Conservation (phyloP, 2,329 filamentous ascomycete species). For the Pseudogymnoascus sp. region DNA sequence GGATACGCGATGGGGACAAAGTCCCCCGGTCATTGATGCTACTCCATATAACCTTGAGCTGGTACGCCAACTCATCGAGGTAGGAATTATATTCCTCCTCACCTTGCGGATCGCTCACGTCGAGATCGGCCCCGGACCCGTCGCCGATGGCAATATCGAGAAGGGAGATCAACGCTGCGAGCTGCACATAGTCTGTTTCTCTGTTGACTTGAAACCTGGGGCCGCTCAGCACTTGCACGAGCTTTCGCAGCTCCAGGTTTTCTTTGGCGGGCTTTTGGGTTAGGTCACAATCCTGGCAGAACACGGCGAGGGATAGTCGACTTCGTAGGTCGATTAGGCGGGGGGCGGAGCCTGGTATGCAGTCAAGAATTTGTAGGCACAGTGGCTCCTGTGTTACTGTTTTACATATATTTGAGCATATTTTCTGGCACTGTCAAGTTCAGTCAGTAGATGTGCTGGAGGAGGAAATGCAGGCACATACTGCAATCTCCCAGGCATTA, state of each 20-base stretch:
- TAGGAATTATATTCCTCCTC: constrained; percentile 57
- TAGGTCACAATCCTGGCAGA: constrained; percentile 45
- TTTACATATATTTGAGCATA: constrained; percentile 40
- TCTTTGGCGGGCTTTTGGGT: constrained; percentile 35
- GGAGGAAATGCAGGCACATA: background rate
- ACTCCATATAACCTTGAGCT: constrained; percentile 49
- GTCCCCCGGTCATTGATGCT: constrained; percentile 69
- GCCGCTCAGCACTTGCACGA: constrained; percentile 40
- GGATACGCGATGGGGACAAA: constrained; percentile 60
- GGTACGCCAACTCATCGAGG: constrained; percentile 57
- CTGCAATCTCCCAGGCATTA: constrained; percentile 30
- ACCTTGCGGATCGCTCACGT: constrained; percentile 27
- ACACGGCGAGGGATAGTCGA: constrained; percentile 55
- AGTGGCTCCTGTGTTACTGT: constrained; percentile 43
- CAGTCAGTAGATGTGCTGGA: constrained; percentile 11
- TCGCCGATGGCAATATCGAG: constrained; percentile 70
- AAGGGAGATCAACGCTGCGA: constrained; percentile 57
- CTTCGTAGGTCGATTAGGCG: constrained; percentile 51
- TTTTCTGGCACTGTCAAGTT: constrained; percentile 38
- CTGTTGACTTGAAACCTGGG: constrained; percentile 45
- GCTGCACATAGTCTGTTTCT: constrained; percentile 58
- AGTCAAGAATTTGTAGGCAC: constrained; percentile 48
- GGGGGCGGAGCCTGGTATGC: constrained; percentile 46
- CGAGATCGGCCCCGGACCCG: constrained; percentile 33
- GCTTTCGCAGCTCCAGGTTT: constrained; percentile 30